Conservation (phyloP, 176 grass and related monocot genomes). For the Raddia guianensis region DNA sequence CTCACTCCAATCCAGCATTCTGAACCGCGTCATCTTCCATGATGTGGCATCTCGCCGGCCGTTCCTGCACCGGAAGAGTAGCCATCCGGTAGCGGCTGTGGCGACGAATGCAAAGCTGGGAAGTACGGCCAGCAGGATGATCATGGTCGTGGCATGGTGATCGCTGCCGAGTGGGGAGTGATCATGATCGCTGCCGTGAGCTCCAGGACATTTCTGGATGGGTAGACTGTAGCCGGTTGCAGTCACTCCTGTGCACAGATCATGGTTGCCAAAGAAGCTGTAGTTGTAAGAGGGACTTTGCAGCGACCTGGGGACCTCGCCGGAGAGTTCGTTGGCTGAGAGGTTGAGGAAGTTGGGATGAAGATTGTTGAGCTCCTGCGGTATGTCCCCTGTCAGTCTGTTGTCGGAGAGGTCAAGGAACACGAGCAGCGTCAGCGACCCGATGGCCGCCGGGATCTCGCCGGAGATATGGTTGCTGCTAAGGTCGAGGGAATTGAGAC, state of each 20-base stretch:
- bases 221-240: not conserved
- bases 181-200: not conserved
- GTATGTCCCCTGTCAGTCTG: conserved; percentile 53
- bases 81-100: not conserved
- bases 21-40: conserved; percentile 64
- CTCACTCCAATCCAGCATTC: conserved; percentile 39
- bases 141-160: not conserved
- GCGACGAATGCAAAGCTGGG: conserved; percentile 11
- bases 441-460: conserved; percentile 43
- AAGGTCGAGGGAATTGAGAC: conserved; percentile 32
- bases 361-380: conserved; percentile 44
- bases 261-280: conserved; percentile 51
- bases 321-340: conserved; percentile 59
- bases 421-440: conserved; percentile 37
- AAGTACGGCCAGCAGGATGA: conserved; percentile 42
- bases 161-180: too few species aligned
- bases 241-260: conserved; percentile 33
- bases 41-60: not conserved
- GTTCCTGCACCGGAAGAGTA: conserved; percentile 1
- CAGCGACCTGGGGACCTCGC: conserved; percentile 43
- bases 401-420: conserved; percentile 72
- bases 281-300: conserved; percentile 17
- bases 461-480: conserved; percentile 56
- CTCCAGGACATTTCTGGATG: conserved; percentile 13
- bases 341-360: conserved; percentile 49